phyloP scores from a whole-genome alignment of 768 basidiomycete species.

The Leccinum uliginosum region DNA sequence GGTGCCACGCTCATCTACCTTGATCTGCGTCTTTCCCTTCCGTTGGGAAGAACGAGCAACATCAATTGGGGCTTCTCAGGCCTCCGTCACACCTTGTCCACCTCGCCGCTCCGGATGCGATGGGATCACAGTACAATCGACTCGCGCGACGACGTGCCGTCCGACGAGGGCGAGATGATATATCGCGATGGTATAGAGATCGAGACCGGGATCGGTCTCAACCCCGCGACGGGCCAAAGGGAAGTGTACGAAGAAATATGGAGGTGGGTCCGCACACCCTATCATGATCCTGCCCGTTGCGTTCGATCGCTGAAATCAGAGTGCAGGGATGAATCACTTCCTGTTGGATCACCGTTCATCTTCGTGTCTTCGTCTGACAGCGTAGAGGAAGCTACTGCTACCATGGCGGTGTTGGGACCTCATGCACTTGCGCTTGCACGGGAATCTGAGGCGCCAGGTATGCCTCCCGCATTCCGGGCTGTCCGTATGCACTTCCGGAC shows the following conservation, averaged over 20 bases:
- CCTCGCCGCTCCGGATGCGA: constrained; percentile 9
- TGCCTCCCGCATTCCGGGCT: constrained; percentile 7
- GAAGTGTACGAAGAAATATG: constrained; percentile 22
- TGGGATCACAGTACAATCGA: constrained; percentile 22
- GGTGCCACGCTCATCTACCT: constrained; percentile 21
- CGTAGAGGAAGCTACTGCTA: constrained; percentile 12
- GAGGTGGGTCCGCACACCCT: constrained; percentile 7
- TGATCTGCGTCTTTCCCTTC: constrained; percentile 25
- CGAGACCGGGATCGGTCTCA: constrained; percentile 21
- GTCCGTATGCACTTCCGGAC: constrained; percentile 14
- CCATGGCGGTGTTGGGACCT: constrained; percentile 23
- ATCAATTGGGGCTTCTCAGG: constrained; percentile 25
- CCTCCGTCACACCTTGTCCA: constrained; percentile 19
- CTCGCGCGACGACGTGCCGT: constrained; percentile 10
- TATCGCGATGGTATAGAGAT: constrained; percentile 21
- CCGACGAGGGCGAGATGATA: constrained; percentile 19
- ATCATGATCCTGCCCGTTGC: too few relatives aligned
- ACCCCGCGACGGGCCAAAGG: constrained; percentile 19
- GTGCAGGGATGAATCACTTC: constrained; percentile 19
- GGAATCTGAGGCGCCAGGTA: constrained; percentile 1
- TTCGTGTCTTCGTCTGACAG: constrained; percentile 19
- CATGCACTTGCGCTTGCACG: constrained; percentile 22
- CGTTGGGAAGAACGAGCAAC: constrained; percentile 12
- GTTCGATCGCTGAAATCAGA: not conserved
- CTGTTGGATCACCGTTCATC: constrained; percentile 11